Evolutionary conservation across 805 yeast genomes (phyloP).

Genomic region (Wickerhamiella azyma): DNA sequence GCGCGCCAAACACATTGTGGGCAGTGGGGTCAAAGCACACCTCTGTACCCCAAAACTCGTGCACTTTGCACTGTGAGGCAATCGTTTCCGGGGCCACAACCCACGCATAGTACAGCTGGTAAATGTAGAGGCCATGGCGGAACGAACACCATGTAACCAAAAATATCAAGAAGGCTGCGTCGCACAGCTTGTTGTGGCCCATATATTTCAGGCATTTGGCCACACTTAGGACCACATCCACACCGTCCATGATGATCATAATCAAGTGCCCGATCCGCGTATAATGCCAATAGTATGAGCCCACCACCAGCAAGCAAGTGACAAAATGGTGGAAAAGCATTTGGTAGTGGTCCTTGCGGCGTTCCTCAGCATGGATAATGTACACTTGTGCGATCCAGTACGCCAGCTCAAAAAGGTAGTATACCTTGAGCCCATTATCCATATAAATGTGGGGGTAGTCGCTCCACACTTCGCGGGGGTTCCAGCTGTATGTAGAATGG

Average conservation of each 20-base stretch:
- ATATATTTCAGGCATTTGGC: conserved; percentile 73
- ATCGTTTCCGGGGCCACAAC: conserved; percentile 31
- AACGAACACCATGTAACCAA: conserved; percentile 53
- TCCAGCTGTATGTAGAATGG: conserved; percentile 43
- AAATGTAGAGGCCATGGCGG: conserved; percentile 64
- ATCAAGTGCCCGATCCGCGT: conserved; percentile 69
- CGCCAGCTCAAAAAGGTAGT: conserved; percentile 59
- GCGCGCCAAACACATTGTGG: conserved; percentile 34
- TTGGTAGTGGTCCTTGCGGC: conserved; percentile 69
- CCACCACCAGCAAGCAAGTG: conserved; percentile 51
- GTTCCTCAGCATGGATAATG: conserved; percentile 62
- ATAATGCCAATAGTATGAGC: conserved; percentile 62
- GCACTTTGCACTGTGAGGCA: conserved; percentile 17
- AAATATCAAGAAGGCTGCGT: conserved; percentile 52
- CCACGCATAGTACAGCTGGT: conserved; percentile 47
- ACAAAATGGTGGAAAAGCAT: conserved; percentile 85
- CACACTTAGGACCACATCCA: conserved; percentile 52
- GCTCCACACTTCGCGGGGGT: conserved; percentile 44
- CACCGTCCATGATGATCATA: conserved; percentile 68
- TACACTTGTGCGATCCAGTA: conserved; percentile 72
- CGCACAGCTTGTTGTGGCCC: conserved; percentile 48
- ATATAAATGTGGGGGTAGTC: conserved; percentile 66
- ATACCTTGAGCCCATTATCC: conserved; percentile 41
- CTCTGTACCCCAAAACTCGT: conserved; percentile 18
- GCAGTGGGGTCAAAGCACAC: conserved; percentile 25